Base-by-base conservation (phyloP, 805 yeast genomes). In the Dipodascus geniculatus region DNA sequence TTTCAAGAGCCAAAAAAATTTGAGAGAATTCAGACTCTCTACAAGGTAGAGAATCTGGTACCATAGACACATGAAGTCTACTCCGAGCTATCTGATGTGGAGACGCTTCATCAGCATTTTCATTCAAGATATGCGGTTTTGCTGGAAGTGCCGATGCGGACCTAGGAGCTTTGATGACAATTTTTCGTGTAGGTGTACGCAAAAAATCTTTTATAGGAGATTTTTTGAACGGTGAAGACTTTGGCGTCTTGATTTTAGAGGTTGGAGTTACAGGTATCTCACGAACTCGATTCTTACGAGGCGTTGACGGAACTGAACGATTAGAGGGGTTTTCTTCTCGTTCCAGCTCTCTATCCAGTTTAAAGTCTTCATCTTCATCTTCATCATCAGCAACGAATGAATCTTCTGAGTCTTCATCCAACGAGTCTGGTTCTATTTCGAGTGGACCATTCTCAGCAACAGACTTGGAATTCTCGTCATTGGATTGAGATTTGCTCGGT, bases 21-120 rank as follows among this genome's bases (percentile, higher is more conserved):
- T 81, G 77, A 8, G 82, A 78, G 63, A 84, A 89, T 65, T 93
- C 95, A 20, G 78, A 77, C 58, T 88, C 97, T 53, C 99, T 76
- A 54, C 97, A 89, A 0, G 96, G 96, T 38, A 91, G 71, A 1
- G 81, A 64, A 1, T 73, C 71, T 2, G 77, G 75, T 3, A 71
- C 69, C 31, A 71, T 61, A 1, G 73, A 61, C 1, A 65, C 64
- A 53, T 70, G 74, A 9, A 71, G 61, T 31, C 55, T 54, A 2
- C 60, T 57, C 23, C 70, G 57, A 1, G 71, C 71, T 1, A 47
- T 47, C 23, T 58, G 58, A 22, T 63, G 63, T 1, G 67, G 67
- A 1, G 62, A 49, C 4, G 20, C 20, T 38, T 38, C 44, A 11
- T 38, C 44, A 38, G 20, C 44, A n/a, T n/a, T 16, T 38, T 17